These are phyloP conservation scores for Mycena floridula DNA, from an alignment of 768 basidiomycete genomes.

Conservation along the genomic window DNA sequence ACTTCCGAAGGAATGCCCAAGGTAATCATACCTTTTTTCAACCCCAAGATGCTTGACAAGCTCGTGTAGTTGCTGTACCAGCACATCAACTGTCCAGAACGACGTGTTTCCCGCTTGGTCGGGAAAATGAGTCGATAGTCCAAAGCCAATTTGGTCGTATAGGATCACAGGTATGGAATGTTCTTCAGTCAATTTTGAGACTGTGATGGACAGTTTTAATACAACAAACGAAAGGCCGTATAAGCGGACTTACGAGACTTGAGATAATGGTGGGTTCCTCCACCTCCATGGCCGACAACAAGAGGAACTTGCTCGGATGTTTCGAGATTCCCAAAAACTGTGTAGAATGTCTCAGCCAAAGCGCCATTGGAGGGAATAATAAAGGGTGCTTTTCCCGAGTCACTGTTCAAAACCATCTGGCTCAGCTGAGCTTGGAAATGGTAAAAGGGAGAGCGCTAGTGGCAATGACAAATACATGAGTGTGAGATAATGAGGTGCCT, in stretches of 20 bases:
- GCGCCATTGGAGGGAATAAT: background rate
- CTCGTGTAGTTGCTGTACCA: conserved; percentile 31
- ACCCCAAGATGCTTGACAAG: conserved; percentile 31
- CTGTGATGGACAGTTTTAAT: too few relatives aligned
- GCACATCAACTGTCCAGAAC: conserved; percentile 34
- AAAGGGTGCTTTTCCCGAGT: background rate
- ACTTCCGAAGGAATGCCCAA: conserved; percentile 3
- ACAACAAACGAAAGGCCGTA: too few relatives aligned
- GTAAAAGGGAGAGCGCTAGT: too few relatives aligned
- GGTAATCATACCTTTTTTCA: background rate
- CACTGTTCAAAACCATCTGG: background rate
- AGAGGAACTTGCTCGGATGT: background rate
- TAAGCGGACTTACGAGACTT: background rate
- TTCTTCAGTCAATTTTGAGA: conserved; percentile 24
- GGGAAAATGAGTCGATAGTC: conserved; percentile 11
- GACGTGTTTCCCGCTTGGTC: conserved; percentile 16
- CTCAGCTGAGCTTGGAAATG: too few relatives aligned
- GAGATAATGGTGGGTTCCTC: background rate
- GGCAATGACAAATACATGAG: too few relatives aligned
- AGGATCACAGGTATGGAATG: conserved; percentile 32
- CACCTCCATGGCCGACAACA: background rate
- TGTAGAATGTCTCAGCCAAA: background rate
- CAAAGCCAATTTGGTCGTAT: conserved; percentile 39
- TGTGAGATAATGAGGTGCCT: too few relatives aligned
- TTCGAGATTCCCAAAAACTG: background rate